Conservation (phyloP, 176 grass and related monocot species). For the Zea luxurians region DNA sequence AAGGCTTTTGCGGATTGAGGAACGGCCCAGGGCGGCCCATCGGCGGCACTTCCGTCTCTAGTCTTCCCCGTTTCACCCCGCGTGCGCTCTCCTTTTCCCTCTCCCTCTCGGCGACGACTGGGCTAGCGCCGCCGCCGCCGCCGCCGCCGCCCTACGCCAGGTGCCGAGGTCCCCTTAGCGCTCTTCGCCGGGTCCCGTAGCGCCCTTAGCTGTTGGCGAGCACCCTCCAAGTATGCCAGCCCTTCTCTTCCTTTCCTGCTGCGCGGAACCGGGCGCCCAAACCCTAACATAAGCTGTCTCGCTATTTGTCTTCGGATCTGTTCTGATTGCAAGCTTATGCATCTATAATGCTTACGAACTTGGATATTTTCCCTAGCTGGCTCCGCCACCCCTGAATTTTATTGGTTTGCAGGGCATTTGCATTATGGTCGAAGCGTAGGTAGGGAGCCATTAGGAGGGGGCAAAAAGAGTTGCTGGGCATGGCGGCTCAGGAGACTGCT, state of each 20-base stretch:
- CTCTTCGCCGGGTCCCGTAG: background rate
- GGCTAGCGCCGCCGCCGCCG: background rate
- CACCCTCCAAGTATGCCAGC: background rate
- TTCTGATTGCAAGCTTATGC: background rate
- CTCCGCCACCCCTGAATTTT: background rate
- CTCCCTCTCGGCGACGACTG: background rate
- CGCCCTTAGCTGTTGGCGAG: background rate
- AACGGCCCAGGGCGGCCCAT: background rate
- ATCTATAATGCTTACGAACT: background rate
- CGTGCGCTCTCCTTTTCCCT: background rate
- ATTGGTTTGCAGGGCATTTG: background rate
- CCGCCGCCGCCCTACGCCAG: background rate
- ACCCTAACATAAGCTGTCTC: background rate
- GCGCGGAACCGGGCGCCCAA: background rate
- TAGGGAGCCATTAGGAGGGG: background rate
- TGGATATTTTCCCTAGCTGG: background rate
- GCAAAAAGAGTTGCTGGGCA: conserved; percentile 2
- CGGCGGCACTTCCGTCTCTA: background rate
- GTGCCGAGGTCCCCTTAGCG: background rate
- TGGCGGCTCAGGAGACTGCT: conserved; percentile 56
- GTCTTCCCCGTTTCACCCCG: background rate
- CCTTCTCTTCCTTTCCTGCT: background rate
- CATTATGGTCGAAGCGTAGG: background rate
- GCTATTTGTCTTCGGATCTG: background rate
- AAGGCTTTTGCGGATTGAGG: background rate